Conservation (phyloP, 805 yeast genomes). For the Nakazawaea holstii region DNA sequence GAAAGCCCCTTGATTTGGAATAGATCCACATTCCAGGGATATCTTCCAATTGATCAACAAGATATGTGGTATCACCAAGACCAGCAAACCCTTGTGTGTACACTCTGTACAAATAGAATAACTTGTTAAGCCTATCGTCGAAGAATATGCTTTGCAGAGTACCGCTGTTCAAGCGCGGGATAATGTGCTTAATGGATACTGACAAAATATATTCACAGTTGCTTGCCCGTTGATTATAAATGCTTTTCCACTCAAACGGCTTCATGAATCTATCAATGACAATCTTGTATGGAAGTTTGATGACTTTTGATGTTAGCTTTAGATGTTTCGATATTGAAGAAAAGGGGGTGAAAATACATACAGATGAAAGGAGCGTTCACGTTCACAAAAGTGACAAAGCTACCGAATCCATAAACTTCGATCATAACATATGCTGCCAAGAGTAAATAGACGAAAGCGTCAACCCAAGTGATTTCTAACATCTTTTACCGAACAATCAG, state of each 20-base stretch:
- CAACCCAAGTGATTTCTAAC: conserved; percentile 19
- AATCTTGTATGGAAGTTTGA: conserved; percentile 18
- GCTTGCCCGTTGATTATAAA: conserved; percentile 25
- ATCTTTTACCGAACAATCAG: not conserved
- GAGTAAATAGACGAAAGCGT: conserved; percentile 19
- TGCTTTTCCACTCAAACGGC: conserved; percentile 24
- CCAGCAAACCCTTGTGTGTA: conserved; percentile 29
- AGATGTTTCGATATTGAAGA: not conserved
- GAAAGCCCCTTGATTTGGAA: conserved; percentile 22
- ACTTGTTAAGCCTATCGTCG: conserved; percentile 25
- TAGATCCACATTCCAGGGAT: conserved; percentile 27
- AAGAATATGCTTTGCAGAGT: conserved; percentile 18
- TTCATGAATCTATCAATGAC: conserved; percentile 23
- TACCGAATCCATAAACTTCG: conserved; percentile 18
- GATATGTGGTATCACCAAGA: conserved; percentile 25
- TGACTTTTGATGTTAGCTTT: conserved; percentile 12
- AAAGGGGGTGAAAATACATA: conserved; percentile 10
- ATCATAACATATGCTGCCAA: conserved; percentile 20
- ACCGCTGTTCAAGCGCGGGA: not conserved
- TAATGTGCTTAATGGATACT: conserved; percentile 14
- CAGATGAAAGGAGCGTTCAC: conserved; percentile 16
- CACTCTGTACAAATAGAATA: conserved; percentile 24
- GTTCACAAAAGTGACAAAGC: conserved; percentile 15
- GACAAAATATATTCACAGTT: conserved; percentile 21
- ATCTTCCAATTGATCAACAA: conserved; percentile 7